Conservation (phyloP, 495 filamentous ascomycete species). For the Usnea hakonensis region DNA sequence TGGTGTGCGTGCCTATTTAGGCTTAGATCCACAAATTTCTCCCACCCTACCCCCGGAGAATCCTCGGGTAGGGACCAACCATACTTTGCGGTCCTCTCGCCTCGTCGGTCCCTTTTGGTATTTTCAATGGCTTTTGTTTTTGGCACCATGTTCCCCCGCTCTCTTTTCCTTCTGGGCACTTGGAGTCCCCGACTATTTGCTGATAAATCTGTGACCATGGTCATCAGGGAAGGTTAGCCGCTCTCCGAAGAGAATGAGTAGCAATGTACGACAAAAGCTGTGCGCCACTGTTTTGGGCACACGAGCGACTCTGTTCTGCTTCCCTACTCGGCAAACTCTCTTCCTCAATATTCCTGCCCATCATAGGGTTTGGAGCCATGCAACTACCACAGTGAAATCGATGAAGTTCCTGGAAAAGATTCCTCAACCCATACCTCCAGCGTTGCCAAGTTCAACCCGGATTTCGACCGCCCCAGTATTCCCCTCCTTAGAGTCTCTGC, state of each 20-base stretch:
- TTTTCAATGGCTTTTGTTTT: background rate
- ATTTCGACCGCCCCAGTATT: background rate
- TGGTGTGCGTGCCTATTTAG: too few relatives aligned
- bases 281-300: constrained; percentile 28
- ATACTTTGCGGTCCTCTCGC: too few relatives aligned
- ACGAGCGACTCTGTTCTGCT: background rate
- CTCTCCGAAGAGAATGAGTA: constrained; percentile 39
- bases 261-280: constrained; percentile 45
- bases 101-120: too few relatives aligned
- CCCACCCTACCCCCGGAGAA: too few relatives aligned
- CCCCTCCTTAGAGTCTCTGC: background rate
- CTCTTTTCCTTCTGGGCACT: background rate
- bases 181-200: too few relatives aligned
- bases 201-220: background rate
- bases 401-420: background rate
- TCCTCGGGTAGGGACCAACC: too few relatives aligned
- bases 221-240: background rate
- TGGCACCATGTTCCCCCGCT: background rate
- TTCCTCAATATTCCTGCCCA: background rate
- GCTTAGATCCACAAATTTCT: too few relatives aligned
- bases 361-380: background rate
- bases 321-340: background rate
- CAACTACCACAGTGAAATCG: background rate
- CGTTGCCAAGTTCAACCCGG: background rate
- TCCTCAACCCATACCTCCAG: background rate